These are phyloP conservation scores for Tricholoma saponaceum DNA, from an alignment of 768 basidiomycete species.

Conservation along the genomic window DNA sequence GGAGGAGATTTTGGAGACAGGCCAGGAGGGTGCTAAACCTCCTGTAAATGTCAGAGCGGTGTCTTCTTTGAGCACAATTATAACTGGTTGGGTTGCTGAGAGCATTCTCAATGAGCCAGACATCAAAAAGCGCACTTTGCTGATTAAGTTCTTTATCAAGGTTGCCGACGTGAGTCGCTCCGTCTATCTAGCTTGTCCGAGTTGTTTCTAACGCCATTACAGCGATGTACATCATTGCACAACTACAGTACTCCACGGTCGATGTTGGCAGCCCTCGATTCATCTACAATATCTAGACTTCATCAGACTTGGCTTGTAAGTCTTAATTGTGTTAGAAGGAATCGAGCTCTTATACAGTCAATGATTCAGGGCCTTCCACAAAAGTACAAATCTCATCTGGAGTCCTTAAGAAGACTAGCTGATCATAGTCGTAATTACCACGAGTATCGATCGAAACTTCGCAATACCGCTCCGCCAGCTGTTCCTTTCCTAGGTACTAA, in stretches of 20 bases:
- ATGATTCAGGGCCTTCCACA: conserved; percentile 65
- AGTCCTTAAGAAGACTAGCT: conserved; percentile 77
- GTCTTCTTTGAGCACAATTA: conserved; percentile 82
- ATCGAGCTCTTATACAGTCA: background rate
- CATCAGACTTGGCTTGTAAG: conserved; percentile 92
- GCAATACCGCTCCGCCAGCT: conserved; percentile 87
- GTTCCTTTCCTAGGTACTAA: conserved; percentile 92
- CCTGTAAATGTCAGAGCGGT: conserved; percentile 78
- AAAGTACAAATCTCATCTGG: conserved; percentile 79
- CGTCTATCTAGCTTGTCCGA: conserved; percentile 2
- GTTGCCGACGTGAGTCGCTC: conserved; percentile 71
- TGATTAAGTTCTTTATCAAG: conserved; percentile 94
- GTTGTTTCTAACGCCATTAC: conserved; percentile 6
- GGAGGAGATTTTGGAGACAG: conserved; percentile 85
- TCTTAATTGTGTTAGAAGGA: conserved; percentile 8
- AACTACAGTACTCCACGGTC: conserved; percentile 95
- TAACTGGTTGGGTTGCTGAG: conserved; percentile 96
- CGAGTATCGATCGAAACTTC: conserved; percentile 84
- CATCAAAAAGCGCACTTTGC: conserved; percentile 69
- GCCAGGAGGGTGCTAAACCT: conserved; percentile 62
- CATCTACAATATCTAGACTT: conserved; percentile 88
- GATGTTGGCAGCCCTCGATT: conserved; percentile 91
- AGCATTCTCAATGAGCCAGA: conserved; percentile 89
- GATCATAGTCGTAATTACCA: conserved; percentile 90
- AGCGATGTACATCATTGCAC: conserved; percentile 81